Conservation (phyloP, 257 asterid genomes). For the Coffea eugenioides region DNA sequence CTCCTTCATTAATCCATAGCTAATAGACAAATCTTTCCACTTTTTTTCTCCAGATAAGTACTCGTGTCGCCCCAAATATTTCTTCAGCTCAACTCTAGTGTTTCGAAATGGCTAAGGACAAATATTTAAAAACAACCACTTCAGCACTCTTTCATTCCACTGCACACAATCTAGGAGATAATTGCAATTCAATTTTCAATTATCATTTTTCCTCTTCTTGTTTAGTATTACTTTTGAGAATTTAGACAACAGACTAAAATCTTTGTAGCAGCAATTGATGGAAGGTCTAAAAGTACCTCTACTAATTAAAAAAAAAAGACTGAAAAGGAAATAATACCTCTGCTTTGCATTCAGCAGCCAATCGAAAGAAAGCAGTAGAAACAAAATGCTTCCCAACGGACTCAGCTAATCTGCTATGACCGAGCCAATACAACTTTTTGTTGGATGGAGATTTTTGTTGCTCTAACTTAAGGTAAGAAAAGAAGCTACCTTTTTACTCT, state of each 20-base stretch:
- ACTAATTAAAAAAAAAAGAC: not conserved
- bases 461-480: no score
- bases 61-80: constrained; percentile 54
- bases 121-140: not conserved
- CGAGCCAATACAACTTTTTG: constrained; percentile 44
- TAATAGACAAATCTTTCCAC: constrained; percentile 48
- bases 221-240: not conserved
- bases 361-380: constrained; percentile 56
- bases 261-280: not conserved
- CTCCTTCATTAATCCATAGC: constrained; percentile 56
- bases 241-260: not conserved
- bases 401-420: constrained; percentile 75
- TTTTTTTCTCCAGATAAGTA: constrained; percentile 41
- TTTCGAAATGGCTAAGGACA: constrained; percentile 55
- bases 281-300: not conserved
- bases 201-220: not conserved
- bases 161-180: not conserved
- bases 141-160: not conserved
- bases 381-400: constrained; percentile 58
- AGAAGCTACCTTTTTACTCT: no score
- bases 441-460: no score
- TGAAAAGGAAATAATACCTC: constrained; percentile 39
- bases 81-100: constrained; percentile 59
- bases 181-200: not conserved
- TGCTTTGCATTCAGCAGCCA: constrained; percentile 67